phyloP scores from a whole-genome alignment of 2,329 filamentous ascomycete genomes.

The Cytospora chrysosperma region DNA sequence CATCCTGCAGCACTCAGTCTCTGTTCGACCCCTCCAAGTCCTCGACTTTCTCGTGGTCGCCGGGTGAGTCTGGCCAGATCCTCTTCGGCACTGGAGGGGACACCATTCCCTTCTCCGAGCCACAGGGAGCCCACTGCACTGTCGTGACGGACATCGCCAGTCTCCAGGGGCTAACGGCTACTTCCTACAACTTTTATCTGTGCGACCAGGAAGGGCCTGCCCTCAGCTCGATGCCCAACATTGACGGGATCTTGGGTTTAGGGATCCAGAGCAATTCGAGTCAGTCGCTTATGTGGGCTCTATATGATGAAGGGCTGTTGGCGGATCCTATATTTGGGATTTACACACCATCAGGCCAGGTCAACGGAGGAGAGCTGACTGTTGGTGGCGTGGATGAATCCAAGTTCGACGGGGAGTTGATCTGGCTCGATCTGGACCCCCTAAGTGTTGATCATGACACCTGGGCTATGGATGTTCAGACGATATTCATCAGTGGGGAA shows the following conservation, averaged over 20 bases:
- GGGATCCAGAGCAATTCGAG: constrained; percentile 22
- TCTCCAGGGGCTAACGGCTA: constrained; percentile 11
- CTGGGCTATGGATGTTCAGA: constrained; percentile 30
- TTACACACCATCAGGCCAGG: constrained; percentile 28
- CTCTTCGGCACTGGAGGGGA: constrained; percentile 17
- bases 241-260: constrained; percentile 22
- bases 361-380: constrained; percentile 30
- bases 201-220: constrained; percentile 14
- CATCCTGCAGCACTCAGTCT: constrained; percentile 14
- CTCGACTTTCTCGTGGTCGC: constrained; percentile 14
- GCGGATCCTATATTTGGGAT: constrained; percentile 31
- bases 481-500: constrained; percentile 29
- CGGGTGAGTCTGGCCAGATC: not conserved
- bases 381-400: constrained; percentile 32
- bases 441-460: constrained; percentile 16
- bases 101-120: constrained; percentile 14
- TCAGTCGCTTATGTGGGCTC: constrained; percentile 28
- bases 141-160: constrained; percentile 11
- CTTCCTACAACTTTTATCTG: constrained; percentile 8
- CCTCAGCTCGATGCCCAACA: constrained; percentile 12
- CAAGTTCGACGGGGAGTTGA: constrained; percentile 30
- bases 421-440: constrained; percentile 27
- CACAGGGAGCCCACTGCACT: constrained; percentile 1
- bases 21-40: constrained; percentile 17
- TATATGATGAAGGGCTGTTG: constrained; percentile 29